Evolutionary conservation across 768 basidiomycete species (phyloP).

Genomic region (Amanita brunnescens): DNA sequence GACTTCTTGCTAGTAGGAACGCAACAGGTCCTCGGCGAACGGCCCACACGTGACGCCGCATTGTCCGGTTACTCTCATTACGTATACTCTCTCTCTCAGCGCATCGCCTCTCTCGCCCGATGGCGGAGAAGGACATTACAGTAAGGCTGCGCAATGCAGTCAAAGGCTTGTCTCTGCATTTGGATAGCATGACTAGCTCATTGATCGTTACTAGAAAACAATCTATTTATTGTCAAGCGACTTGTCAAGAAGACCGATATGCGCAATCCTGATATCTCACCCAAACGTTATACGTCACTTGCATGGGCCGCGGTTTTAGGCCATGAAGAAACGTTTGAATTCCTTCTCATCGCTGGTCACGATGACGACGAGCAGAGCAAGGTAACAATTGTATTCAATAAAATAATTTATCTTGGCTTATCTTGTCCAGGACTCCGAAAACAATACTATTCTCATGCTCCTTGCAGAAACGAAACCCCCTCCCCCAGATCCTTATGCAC

Average conservation of each 20-base stretch:
- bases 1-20: slow-evolving; percentile 29
- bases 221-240: slow-evolving; percentile 85
- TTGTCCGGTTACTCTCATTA: slow-evolving; percentile 13
- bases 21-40: too few species aligned
- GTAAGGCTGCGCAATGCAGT: slow-evolving; percentile 71
- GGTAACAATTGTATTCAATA: slow-evolving; percentile 30
- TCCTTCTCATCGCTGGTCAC: slow-evolving; percentile 75
- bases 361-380: slow-evolving; percentile 86
- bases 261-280: slow-evolving; percentile 78
- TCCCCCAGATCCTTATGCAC: slow-evolving; percentile 33
- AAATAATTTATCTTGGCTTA: background rate
- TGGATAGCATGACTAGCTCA: slow-evolving; percentile 10
- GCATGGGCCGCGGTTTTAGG: slow-evolving; percentile 89
- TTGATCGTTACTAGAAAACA: slow-evolving; percentile 61
- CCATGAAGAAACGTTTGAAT: slow-evolving; percentile 91
- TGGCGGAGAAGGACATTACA: slow-evolving; percentile 80
- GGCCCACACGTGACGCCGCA: slow-evolving; percentile 6
- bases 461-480: slow-evolving; percentile 75
- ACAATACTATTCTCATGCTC: slow-evolving; percentile 88
- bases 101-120: slow-evolving; percentile 24
- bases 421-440: slow-evolving; percentile 69
- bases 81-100: slow-evolving; percentile 12
- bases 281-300: slow-evolving; percentile 74
- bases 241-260: slow-evolving; percentile 82
- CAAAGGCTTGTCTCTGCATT: slow-evolving; percentile 41